These are phyloP conservation scores for Penicillium verhagenii DNA, from an alignment of 495 filamentous ascomycete genomes.

Conservation along the genomic window DNA sequence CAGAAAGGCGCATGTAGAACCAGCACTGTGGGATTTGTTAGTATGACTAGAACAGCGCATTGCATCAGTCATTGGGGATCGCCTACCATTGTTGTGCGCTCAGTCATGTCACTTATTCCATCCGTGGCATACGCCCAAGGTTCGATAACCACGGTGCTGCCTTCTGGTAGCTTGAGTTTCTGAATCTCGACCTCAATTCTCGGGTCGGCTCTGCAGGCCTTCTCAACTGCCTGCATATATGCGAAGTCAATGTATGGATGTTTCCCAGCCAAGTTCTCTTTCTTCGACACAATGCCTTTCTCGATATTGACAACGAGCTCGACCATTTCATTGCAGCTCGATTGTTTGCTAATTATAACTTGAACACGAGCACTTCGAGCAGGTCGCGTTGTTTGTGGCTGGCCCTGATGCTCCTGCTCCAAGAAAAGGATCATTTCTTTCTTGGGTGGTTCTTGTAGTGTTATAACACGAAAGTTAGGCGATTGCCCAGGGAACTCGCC, in stretches of 20 bases:
- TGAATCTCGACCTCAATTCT: slow-evolving; percentile 22
- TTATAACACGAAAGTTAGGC: slow-evolving; percentile 25
- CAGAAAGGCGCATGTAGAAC: slow-evolving; percentile 32
- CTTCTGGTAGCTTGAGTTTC: slow-evolving; percentile 28
- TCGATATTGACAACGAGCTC: slow-evolving; percentile 21
- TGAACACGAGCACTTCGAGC: slow-evolving; percentile 22
- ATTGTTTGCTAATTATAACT: slow-evolving; percentile 9
- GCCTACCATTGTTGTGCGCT: slow-evolving; percentile 29
- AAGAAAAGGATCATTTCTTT: slow-evolving; percentile 26
- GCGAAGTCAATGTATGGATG: slow-evolving; percentile 30
- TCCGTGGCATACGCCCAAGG: slow-evolving; percentile 42
- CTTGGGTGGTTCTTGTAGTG: slow-evolving; percentile 30
- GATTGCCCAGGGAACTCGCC: background rate
- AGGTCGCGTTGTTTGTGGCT: slow-evolving; percentile 5
- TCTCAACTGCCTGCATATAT: slow-evolving; percentile 33
- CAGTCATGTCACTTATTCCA: slow-evolving; percentile 38
- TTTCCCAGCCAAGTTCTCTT: slow-evolving; percentile 22
- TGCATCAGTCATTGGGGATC: background rate
- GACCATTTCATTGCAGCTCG: slow-evolving; percentile 10
- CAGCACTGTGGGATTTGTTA: slow-evolving; percentile 22
- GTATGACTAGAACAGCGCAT: background rate
- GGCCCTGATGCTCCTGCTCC: slow-evolving; percentile 17
- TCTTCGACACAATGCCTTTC: slow-evolving; percentile 1
- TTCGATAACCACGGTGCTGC: slow-evolving; percentile 31
- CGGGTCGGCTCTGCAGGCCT: slow-evolving; percentile 22